Evolutionary conservation across 169 alveolate genomes (phyloP).

Genomic region (Babesia sp.): DNA sequence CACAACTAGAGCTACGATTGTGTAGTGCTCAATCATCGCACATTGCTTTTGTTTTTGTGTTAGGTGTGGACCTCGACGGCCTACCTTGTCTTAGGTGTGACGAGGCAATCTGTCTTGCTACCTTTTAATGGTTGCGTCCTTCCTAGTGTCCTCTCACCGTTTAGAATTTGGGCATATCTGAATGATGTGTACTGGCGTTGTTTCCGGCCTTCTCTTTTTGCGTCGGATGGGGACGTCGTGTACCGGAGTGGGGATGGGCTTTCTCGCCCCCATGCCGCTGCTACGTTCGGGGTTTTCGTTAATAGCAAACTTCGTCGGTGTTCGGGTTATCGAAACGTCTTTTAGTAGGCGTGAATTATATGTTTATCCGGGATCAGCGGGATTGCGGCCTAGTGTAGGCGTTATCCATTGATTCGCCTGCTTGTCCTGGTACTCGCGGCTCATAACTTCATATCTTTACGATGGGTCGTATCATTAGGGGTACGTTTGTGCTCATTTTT

Average conservation of each 20-base stretch:
- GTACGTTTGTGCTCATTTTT: conserved; percentile 29
- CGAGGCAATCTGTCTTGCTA: no score
- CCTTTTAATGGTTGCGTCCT: no score
- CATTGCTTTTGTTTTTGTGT: background rate
- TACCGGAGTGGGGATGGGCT: conserved; percentile 31
- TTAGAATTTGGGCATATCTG: no score
- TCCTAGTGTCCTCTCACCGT: no score
- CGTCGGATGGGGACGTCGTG: conserved; percentile 17
- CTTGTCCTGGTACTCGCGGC: background rate
- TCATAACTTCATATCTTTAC: background rate
- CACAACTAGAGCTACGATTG: background rate
- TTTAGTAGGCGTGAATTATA: background rate
- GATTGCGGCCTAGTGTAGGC: conserved; percentile 5
- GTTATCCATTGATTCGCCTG: background rate
- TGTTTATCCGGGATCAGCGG: conserved; percentile 2
- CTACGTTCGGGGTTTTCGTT: background rate
- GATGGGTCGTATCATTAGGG: conserved; percentile 68
- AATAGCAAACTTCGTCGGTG: conserved; percentile 4
- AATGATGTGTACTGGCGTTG: no score
- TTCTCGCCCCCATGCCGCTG: conserved; percentile 23
- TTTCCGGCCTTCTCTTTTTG: background rate
- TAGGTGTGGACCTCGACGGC: background rate
- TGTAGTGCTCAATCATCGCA: background rate
- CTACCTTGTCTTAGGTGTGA: background rate
- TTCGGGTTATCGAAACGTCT: conserved; percentile 27